Base-by-base conservation (phyloP, 2,329 filamentous ascomycete species). In the Colletotrichum eremochloae region DNA sequence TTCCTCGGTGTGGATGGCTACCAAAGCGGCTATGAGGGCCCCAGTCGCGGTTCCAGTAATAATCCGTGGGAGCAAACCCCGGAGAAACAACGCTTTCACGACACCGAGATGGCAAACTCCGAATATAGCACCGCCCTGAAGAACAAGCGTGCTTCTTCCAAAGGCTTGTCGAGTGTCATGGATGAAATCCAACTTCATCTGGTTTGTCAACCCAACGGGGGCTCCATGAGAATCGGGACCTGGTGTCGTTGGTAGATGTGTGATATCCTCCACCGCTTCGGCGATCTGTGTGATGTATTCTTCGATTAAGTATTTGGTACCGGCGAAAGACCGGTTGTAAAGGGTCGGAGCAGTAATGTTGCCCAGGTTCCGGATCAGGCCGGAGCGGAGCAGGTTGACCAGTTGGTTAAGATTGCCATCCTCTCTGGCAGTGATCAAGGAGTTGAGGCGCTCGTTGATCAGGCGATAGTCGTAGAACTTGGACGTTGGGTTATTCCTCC, bases 31-130 rank as follows among this genome's bases (percentile, higher is more conserved):
- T 75, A 97, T 96, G 77, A 98, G 84, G 11, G 95, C 96, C 18
- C 96, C 96, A 0, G 94, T 97, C 5, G 93, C 95, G 1, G 94
- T 97, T 11, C 96, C 96, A 0, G 94, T 94, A 76, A 98, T 95
- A 76, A 98, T 97, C 55, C 94, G 90, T 5, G 96, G 96, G 57
- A 98, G 85, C 20, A 98, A 83, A 0, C 94, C 94, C 38, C 93
- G 89, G 46, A 95, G 83, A 81, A 95, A 94, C 52, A 98, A 84
- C 2, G 95, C 95, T 79, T 96, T 97, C 50, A 97, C 93, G 7
- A 98, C 94, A 8, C 95, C 95, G 5, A 98, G 81, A 81, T 98
- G 96, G 77, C 94, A 97, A 12, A 97, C 84, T 2, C 95, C 95
- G 77, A 98, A 97, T 70, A 97, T 96, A 53, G 94, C 93, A 18